Percentiles rank a stretch among this genome's conserved stretches.
phyloP scores from a whole-genome alignment of 192 early-diverging fungal species.

The Ramicandelaber brevisporus region DNA sequence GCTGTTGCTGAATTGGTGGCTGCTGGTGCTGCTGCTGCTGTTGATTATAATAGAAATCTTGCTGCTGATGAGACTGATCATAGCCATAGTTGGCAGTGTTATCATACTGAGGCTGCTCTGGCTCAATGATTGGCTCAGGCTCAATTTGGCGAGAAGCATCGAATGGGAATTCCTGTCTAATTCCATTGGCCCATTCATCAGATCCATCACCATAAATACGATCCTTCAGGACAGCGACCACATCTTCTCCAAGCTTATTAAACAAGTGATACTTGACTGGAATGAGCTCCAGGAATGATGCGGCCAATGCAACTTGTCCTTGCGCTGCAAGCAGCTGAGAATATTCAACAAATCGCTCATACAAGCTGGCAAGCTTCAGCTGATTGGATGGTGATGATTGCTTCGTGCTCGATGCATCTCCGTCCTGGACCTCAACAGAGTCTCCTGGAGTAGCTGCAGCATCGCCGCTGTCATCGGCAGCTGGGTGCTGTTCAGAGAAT shows the following conservation, averaged over 20 bases:
- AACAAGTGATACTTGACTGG: constrained; percentile 29
- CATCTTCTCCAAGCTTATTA: constrained; percentile 7
- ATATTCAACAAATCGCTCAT: constrained; percentile 73
- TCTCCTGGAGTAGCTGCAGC: constrained; percentile 3
- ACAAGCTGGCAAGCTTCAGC: constrained; percentile 35
- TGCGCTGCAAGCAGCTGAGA: constrained; percentile 46
- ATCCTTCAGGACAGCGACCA: constrained; percentile 44
- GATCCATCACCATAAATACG: constrained; percentile 30
- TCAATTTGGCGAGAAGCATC: no score
- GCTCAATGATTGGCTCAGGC: not conserved
- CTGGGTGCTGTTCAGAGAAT: no score
- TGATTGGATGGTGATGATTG: no score
- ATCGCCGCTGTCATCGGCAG: no score
- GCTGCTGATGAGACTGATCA: constrained; percentile 4
- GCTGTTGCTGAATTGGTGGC: constrained; percentile 3
- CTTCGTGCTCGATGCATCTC: no score
- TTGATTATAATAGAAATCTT: not conserved
- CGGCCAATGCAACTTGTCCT: constrained; percentile 47
- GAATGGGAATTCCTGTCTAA: constrained; percentile 30
- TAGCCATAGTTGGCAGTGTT: constrained; percentile 5
- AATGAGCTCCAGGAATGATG: constrained; percentile 49
- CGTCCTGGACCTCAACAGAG: constrained; percentile 6
- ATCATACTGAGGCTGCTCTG: constrained; percentile 12
- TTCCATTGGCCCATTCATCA: constrained; percentile 9
- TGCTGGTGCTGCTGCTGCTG: constrained; percentile 6